Conservation (phyloP, 768 basidiomycete genomes). For the Collybiopsis confluens region DNA sequence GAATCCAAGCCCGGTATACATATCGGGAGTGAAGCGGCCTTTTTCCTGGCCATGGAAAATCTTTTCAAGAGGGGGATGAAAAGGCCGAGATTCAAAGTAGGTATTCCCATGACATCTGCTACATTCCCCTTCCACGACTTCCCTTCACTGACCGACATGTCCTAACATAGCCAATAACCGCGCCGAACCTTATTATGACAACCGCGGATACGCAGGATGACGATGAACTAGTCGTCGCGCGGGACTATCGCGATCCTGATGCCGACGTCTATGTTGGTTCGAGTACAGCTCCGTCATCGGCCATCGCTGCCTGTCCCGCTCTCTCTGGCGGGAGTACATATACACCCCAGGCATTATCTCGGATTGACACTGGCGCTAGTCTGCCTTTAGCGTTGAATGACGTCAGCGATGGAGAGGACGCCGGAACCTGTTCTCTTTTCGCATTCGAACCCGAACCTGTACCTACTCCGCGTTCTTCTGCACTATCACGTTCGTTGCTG, state of each 20-base stretch:
- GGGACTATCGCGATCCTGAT: conserved; percentile 8
- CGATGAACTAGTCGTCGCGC: conserved; percentile 16
- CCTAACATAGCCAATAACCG: not conserved
- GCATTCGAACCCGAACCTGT: no score
- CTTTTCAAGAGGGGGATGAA: conserved; percentile 38
- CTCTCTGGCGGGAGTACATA: no score
- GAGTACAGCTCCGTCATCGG: not conserved
- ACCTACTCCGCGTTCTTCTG: no score
- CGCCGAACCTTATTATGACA: not conserved
- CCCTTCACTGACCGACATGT: not conserved
- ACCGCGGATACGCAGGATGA: conserved; percentile 11
- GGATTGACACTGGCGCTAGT: no score
- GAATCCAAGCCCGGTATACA: no score
- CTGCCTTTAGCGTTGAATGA: no score
- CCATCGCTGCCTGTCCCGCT: no score
- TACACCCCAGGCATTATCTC: no score
- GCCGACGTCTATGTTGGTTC: not conserved
- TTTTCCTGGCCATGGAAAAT: conserved; percentile 39
- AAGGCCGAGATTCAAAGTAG: conserved; percentile 45
- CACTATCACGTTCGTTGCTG: no score
- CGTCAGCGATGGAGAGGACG: no score
- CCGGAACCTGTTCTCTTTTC: no score
- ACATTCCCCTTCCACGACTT: not conserved
- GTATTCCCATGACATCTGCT: not conserved
- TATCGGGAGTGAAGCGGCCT: conserved; percentile 32